Base-by-base conservation (phyloP, 2,329 filamentous ascomycete species). In the Trichoderma polysporum region DNA sequence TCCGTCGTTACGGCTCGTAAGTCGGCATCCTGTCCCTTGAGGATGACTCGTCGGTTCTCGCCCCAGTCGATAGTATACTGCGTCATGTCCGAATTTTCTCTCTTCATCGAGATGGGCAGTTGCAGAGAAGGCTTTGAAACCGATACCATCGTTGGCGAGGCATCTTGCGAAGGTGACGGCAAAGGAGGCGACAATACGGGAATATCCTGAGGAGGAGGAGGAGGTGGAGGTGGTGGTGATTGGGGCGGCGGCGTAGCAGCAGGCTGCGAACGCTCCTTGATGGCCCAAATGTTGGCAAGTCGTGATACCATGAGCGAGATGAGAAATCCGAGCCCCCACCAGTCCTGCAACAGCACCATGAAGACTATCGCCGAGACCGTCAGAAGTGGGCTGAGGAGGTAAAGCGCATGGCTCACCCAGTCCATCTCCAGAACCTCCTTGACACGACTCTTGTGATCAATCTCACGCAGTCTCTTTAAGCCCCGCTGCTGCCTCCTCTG, bases 1-100 rank as follows among this genome's bases (percentile, higher is more conserved):
- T 84, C 83, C 3, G 84, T 82, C 1, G 86, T 89, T 47, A 89
- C 80, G 33, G 86, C 86, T 66, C 86, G 85, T 7, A 90, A 78
- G 72, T 89, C 87, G 35, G 84, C 79, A 8, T 83, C 79, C 4
- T 79, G 73, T 4, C 88, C 88, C 31, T 82, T 80, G 49, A 90
- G 79, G 13, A 83, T 77, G 1, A 89, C 80, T 71, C 80, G 81
- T 0, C 83, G 79, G 49, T 84, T 84, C 27, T 81, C 78, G 22
- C 81, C 83, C 4, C 89, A 78, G 31, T 86, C 81, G 27, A 89
- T 77, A 2, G 83, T 75, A 60, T 88, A 82, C 70, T 87, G 83
- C 47, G 74, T 71, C 58, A 71, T 62, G 50, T 57, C 54, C 19
- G 73, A 69, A 39, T 70, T 67, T 12, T 47, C 50, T 27, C 56